phyloP scores from a whole-genome alignment of 768 basidiomycete species.

The Lactarius indigo region DNA sequence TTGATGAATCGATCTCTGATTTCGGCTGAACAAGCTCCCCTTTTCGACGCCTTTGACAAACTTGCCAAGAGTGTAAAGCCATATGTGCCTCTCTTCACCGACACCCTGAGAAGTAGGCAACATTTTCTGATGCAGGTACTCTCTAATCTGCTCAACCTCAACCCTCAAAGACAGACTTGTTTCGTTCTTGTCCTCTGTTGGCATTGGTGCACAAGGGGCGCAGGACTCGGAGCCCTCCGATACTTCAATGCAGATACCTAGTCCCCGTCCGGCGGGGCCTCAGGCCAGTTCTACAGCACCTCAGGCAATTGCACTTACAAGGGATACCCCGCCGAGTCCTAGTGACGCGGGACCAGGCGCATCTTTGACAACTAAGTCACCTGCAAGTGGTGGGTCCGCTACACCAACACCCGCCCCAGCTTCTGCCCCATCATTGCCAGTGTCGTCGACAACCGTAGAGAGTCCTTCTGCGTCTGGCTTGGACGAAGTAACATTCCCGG shows the following conservation, averaged over 20 bases:
- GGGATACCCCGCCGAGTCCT: background rate
- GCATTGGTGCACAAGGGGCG: background rate
- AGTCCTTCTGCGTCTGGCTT: background rate
- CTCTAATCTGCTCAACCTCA: constrained; percentile 1
- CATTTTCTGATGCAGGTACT: background rate
- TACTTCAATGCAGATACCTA: background rate
- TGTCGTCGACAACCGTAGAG: background rate
- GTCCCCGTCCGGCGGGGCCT: background rate
- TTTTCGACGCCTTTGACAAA: constrained; percentile 13
- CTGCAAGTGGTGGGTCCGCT: background rate
- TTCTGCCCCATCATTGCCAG: background rate
- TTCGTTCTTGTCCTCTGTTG: constrained; percentile 11
- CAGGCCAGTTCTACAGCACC: background rate
- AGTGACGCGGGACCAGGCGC: background rate
- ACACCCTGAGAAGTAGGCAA: constrained; percentile 9
- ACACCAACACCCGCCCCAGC: background rate
- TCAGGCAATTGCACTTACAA: background rate
- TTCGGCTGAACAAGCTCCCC: constrained; percentile 8
- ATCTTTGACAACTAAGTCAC: background rate
- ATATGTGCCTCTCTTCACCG: background rate
- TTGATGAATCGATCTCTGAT: constrained; percentile 4
- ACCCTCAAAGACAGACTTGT: constrained; percentile 13
- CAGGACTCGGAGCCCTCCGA: background rate
- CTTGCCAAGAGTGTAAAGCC: constrained; percentile 12
- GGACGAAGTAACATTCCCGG: background rate